These are phyloP conservation scores for Conticribra guillardii DNA, from an alignment of 108 stramenopile genomes.

Conservation along the genomic window DNA sequence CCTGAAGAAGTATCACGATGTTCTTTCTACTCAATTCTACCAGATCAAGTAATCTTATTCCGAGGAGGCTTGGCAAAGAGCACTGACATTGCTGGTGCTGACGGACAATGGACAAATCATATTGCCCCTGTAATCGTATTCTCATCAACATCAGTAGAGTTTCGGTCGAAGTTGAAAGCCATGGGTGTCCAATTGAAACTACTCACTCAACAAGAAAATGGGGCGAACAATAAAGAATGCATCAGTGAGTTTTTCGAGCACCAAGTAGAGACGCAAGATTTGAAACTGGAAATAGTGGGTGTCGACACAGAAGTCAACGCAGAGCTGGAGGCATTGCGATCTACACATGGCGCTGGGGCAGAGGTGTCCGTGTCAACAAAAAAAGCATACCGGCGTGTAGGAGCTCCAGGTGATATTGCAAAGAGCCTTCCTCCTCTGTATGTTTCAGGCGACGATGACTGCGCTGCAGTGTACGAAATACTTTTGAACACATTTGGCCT, in stretches of 20 bases:
- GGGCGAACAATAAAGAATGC: constrained; percentile 1
- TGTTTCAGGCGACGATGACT: constrained; percentile 63
- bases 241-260: constrained; percentile 5
- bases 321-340: constrained; percentile 69
- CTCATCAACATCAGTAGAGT: constrained; percentile 48
- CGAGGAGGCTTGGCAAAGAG: constrained; percentile 12
- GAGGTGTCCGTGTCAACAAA: constrained; percentile 36
- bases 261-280: not conserved
- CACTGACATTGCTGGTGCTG: not conserved
- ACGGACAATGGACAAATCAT: constrained; percentile 3
- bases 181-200: constrained; percentile 45
- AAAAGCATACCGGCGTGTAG: constrained; percentile 12
- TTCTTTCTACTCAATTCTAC: constrained; percentile 50
- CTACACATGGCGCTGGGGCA: constrained; percentile 41
- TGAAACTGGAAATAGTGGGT: constrained; percentile 2
- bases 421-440: constrained; percentile 32
- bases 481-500: constrained; percentile 60
- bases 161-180: constrained; percentile 34
- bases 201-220: not conserved
- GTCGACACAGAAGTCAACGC: constrained; percentile 33
- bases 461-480: constrained; percentile 63
- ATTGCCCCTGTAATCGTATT: constrained; percentile 47
- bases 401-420: not conserved
- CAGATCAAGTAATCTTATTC: constrained; percentile 46
- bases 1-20: constrained; percentile 36